Conservation (phyloP, 441 rosid species). For the Melastoma candidum region DNA sequence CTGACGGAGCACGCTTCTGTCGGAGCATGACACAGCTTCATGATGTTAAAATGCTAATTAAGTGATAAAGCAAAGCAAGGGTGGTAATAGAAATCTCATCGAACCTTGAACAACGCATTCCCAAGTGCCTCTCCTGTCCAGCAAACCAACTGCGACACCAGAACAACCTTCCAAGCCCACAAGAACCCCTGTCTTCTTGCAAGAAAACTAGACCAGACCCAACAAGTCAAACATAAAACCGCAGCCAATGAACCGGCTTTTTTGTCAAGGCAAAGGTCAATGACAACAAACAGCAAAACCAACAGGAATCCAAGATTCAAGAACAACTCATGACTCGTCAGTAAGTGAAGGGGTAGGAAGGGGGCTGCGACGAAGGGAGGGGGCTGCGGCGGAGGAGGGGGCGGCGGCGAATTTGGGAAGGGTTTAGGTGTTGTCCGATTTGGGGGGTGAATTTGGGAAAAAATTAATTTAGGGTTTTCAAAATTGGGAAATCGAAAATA, state of each 20-base stretch:
- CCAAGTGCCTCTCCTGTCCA: constrained; percentile 8
- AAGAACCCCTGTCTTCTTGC: constrained; percentile 4
- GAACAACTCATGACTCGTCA: constrained; percentile 3
- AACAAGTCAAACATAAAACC: constrained; percentile 1
- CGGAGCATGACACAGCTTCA: too few relatives aligned
- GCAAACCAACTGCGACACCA: constrained; percentile 1
- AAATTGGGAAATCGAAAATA: too few relatives aligned
- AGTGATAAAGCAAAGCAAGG: background rate
- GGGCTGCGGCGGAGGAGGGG: too few relatives aligned
- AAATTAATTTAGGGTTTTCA: too few relatives aligned
- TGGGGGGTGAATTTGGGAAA: too few relatives aligned
- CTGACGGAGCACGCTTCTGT: constrained; percentile 8
- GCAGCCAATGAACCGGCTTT: constrained; percentile 7
- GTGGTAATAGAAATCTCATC: background rate
- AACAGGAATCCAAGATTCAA: constrained; percentile 8
- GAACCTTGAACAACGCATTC: constrained; percentile 2
- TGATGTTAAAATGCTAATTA: too few relatives aligned
- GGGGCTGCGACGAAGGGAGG: background rate
- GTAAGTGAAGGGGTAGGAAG: background rate
- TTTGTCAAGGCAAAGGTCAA: constrained; percentile 6
- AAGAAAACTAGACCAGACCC: constrained; percentile 6
- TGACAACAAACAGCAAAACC: constrained; percentile 1
- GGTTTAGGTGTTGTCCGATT: too few relatives aligned
- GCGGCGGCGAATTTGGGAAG: too few relatives aligned
- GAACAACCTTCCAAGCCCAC: constrained; percentile 6